Base-by-base conservation (phyloP, 2,329 filamentous ascomycete species). In the Penicillium vulpinum region DNA sequence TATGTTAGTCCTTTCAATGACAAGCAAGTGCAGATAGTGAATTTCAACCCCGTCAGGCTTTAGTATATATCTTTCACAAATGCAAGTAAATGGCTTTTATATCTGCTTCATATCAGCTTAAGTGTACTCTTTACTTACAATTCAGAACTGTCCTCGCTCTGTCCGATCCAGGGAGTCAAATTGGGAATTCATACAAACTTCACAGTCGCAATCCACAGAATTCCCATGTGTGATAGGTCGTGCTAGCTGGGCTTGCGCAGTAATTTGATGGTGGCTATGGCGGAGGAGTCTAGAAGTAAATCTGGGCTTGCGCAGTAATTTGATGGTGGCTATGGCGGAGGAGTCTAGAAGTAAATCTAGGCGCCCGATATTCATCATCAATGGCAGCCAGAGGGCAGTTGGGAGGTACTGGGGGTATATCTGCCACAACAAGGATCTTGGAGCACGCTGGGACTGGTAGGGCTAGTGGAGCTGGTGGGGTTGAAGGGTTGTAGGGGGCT, bases 41-140 rank as follows among this genome's bases (percentile, higher is more conserved):
- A 31, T 45, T 45, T 45, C 43, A n/a, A 26, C 26, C 10, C 31
- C n/a, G 31, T 45, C n/a, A 45, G 43, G 21, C 43, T n/a, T 45
- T 45, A n/a, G 26, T 45, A 45, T 45, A 6, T 45, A 45, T 31
- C 10, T 45, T 45, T 45, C 21, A 45, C 31, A 45, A 45, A 45
- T 31, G 26, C n/a, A 45, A 45, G 26, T 45, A 45, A 45, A 45
- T 45, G 26, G 43, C 43, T 45, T 45, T 29, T 45, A 45, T 45
- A 45, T 45, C 43, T 45, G 26, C 21, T 21, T 45, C n/a, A 45
- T 45, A n/a, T 45, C 31, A 45, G 26, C 43, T 46, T 33, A 46
- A 46, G 44, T 46, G 13, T 46, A 33, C 28, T 46, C 8, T 11
- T 45, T 33, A 46, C 44, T 46, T 46, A 46, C 28, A 33, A 46